Evolutionary conservation across 2,329 filamentous ascomycete genomes (phyloP).

Genomic region (Sarocladium oryzae): DNA sequence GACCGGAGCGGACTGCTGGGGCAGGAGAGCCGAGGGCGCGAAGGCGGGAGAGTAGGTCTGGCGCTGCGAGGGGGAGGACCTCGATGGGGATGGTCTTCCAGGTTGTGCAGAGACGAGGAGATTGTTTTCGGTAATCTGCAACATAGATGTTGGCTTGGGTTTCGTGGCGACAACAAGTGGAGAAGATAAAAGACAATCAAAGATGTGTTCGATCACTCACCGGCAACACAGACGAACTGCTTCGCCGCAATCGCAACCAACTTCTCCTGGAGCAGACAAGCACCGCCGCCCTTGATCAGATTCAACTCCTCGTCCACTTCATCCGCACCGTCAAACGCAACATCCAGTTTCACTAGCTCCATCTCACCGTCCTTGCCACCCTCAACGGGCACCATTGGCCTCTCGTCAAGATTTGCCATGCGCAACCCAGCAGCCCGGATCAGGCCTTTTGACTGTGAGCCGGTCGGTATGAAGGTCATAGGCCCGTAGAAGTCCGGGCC

Average conservation of each 20-base stretch:
- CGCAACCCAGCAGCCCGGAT: conserved; percentile 73
- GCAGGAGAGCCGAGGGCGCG: conserved; percentile 63
- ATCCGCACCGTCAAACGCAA: conserved; percentile 94
- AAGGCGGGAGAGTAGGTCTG: conserved; percentile 68
- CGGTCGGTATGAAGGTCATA: conserved; percentile 88
- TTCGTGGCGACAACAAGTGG: too few relatives aligned
- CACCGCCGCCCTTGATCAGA: conserved; percentile 95
- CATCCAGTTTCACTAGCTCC: conserved; percentile 58
- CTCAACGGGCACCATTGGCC: conserved; percentile 40
- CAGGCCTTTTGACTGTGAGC: conserved; percentile 81
- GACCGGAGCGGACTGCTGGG: conserved; percentile 65
- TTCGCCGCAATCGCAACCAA: conserved; percentile 78
- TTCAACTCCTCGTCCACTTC: conserved; percentile 94
- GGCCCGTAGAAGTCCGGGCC: conserved; percentile 44
- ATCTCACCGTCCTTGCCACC: not conserved
- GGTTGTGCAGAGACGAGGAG: conserved; percentile 61
- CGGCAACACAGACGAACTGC: conserved; percentile 82
- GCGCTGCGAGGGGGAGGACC: conserved; percentile 77
- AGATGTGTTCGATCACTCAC: too few relatives aligned
- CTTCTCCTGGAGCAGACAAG: conserved; percentile 98
- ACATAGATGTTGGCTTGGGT: conserved; percentile 5
- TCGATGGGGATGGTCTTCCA: conserved; percentile 93
- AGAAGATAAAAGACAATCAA: too few relatives aligned
- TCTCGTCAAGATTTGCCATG: conserved; percentile 69
- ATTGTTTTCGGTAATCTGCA: conserved; percentile 83